phyloP scores from a whole-genome alignment of 2,329 filamentous ascomycete species.

The Ophiostoma sp. region DNA sequence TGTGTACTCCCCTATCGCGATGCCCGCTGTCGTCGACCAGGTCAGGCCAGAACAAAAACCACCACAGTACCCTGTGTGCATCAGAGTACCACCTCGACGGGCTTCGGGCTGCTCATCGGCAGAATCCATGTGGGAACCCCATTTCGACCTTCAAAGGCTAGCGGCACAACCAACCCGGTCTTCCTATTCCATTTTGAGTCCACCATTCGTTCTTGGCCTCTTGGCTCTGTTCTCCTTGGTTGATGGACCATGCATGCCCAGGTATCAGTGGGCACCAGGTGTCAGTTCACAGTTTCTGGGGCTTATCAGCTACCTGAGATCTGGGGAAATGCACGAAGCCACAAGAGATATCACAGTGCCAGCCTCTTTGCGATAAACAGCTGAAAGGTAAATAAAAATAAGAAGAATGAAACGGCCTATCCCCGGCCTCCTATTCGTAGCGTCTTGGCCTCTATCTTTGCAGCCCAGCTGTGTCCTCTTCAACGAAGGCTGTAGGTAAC shows the following conservation, averaged over 20 bases:
- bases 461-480: neutral
- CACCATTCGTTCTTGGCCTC: neutral
- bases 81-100: neutral
- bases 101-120: constrained; percentile 12
- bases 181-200: constrained; percentile 1
- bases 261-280: neutral
- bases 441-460: neutral
- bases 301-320: neutral
- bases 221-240: neutral
- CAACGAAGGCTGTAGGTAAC: neutral
- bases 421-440: neutral
- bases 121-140: neutral
- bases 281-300: constrained; percentile 1
- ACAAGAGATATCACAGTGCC: neutral
- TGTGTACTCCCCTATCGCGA: neutral
- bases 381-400: neutral
- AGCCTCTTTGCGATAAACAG: neutral
- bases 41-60: neutral
- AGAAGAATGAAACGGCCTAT: neutral
- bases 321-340: neutral
- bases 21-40: neutral
- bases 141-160: neutral
- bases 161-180: constrained; percentile 17
- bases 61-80: too few species aligned
- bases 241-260: neutral